Evolutionary conservation across 2,329 filamentous ascomycete genomes (phyloP), one percentile per base, ranked within the genome.

Genomic region (Phialophora verrucosa): DNA sequence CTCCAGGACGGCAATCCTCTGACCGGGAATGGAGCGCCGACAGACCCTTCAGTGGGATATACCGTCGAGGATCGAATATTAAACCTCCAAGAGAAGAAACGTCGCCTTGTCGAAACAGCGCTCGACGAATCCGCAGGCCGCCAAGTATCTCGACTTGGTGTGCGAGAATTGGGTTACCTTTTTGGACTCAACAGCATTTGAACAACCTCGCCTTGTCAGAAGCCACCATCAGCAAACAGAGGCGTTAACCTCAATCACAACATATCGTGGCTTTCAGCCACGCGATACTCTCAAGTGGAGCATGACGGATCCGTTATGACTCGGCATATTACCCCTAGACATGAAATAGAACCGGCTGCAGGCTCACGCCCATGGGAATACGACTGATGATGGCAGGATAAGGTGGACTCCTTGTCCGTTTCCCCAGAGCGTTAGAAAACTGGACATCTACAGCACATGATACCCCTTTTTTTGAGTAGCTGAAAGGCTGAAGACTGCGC

Each of bases 51-150:
- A 29, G 53, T 35, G 12, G 25, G 27, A 8, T 71, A 66, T 5
- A 97, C 93, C 0, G 91, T 97, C 1, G 93, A 97, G 77, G 93
- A 97, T 74, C 87, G 93, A 7, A 97, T 97, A 69, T 81, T 94
- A 35, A 83, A 83, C 27, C 80, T 97, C 17, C 93, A 97, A 75
- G 86, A 93, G 59, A 83, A 87, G 76, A 97, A 97, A 81, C 86
- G 90, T 25, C 83, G 86, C 51, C 81, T 96, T 44, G 91, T 97
- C 44, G 88, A 91, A 67, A 85, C 87, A 10, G 93, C 93, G 0
- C 83, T 97, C 25, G 91, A 95, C 73, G 92, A 96, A 78, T 85
- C 86, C 29, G 90, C 88, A 47, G 85, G 85, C 38, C 85, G 86
- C 74, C 86, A 83, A 66, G 82, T 96, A 59, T 87, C 87, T 7